Percentiles rank a stretch among this genome's conserved stretches.
phyloP scores from a whole-genome alignment of 495 filamentous ascomycete species.

The Annulohypoxylon stygium region DNA sequence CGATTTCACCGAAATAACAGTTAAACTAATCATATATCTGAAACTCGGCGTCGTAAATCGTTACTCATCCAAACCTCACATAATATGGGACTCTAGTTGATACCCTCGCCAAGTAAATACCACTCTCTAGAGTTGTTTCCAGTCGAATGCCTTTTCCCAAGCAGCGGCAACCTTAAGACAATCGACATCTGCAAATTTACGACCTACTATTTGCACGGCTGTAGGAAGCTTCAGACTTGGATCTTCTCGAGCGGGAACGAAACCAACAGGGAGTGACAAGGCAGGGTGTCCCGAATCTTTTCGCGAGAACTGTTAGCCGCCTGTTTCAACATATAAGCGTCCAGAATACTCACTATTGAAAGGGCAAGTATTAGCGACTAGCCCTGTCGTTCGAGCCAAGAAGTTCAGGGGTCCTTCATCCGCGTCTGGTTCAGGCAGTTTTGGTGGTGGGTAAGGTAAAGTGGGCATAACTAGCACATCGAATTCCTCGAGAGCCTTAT shows the following conservation, averaged over 20 bases:
- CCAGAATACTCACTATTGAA: conserved; percentile 58
- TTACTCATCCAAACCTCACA: neutral
- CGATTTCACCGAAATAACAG: neutral
- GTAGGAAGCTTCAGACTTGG: conserved; percentile 63
- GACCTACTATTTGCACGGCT: conserved; percentile 70
- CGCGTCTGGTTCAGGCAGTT: conserved; percentile 32
- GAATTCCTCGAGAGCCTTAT: conserved; percentile 56
- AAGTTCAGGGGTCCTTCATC: conserved; percentile 56
- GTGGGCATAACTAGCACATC: conserved; percentile 67
- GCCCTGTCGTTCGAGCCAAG: conserved; percentile 57
- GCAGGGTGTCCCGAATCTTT: conserved; percentile 68
- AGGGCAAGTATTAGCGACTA: conserved; percentile 67
- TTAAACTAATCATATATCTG: neutral
- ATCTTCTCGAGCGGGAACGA: conserved; percentile 60
- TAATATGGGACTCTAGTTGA: too few relatives aligned
- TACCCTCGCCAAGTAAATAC: neutral
- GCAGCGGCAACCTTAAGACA: conserved; percentile 63
- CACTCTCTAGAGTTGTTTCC: conserved; percentile 53
- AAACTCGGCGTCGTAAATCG: neutral
- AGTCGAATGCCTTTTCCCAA: conserved; percentile 65
- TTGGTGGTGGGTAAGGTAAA: conserved; percentile 47
- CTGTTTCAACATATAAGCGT: neutral
- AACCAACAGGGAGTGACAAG: conserved; percentile 67
- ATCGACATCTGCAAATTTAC: conserved; percentile 62
- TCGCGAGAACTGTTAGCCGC: neutral